A percentile compares a stretch with the other conserved stretches of the same genome.
These are phyloP conservation scores for Euphorbia celastroides DNA, from an alignment of 441 rosid species.

Conservation along the genomic window DNA sequence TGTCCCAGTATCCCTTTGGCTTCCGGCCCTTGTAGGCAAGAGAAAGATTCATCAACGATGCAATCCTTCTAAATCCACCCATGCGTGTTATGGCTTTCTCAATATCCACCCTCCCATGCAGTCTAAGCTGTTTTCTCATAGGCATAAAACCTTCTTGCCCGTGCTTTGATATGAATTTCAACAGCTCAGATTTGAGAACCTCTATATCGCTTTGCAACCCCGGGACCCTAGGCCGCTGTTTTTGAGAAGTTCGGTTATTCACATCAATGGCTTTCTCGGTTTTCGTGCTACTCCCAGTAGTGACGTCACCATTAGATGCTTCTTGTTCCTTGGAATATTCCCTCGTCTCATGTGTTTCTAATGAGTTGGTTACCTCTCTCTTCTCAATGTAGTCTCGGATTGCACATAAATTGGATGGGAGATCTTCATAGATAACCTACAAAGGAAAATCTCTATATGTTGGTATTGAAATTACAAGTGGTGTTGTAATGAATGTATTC, in stretches of 20 bases:
- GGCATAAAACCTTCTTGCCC: constrained; percentile 99
- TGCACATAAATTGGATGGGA: constrained; percentile 92
- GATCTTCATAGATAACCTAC: constrained; percentile 95
- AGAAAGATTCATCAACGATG: constrained; percentile 73
- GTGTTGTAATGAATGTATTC: neutral
- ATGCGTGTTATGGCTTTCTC: constrained; percentile 87
- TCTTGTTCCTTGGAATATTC: constrained; percentile 31
- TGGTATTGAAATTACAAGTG: neutral
- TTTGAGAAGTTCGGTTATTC: constrained; percentile 24
- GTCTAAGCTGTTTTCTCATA: constrained; percentile 92
- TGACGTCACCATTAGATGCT: constrained; percentile 25
- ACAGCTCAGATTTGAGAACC: constrained; percentile 71
- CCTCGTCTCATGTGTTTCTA: constrained; percentile 30
- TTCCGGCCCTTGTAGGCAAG: constrained; percentile 92
- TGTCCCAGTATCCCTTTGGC: constrained; percentile 98
- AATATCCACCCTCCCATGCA: constrained; percentile 84
- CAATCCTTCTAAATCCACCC: constrained; percentile 93
- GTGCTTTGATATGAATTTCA: constrained; percentile 70
- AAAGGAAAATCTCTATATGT: constrained; percentile 9
- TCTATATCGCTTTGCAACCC: constrained; percentile 83
- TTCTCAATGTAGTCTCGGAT: constrained; percentile 86
- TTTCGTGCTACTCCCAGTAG: constrained; percentile 10
- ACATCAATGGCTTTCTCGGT: constrained; percentile 20
- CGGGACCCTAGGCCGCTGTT: constrained; percentile 71
- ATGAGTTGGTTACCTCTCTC: constrained; percentile 32